Evolutionary conservation across 1,284 basidiomycete species (phyloP).

Genomic region (Earliella scabrosa): DNA sequence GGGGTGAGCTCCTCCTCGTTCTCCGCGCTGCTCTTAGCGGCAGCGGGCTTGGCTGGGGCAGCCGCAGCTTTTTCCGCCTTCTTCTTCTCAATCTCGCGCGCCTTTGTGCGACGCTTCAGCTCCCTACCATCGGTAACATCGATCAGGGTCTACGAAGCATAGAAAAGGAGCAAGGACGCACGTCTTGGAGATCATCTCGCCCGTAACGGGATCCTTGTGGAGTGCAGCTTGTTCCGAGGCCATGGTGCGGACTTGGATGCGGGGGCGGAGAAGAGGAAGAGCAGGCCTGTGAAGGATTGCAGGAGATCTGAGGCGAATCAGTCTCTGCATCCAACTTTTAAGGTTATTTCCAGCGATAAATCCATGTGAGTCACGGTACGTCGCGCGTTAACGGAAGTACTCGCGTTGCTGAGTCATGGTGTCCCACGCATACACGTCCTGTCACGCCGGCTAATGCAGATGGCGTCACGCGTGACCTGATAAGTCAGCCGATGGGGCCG

Average conservation of each 20-base stretch:
- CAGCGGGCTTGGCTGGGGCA: slow-evolving; percentile 40
- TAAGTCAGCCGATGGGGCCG: slow-evolving; percentile 3
- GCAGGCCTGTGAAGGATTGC: slow-evolving; percentile 16
- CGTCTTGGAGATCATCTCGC: slow-evolving; percentile 96
- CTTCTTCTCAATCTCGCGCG: slow-evolving; percentile 82
- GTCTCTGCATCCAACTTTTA: slow-evolving; percentile 36
- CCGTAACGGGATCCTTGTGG: slow-evolving; percentile 88
- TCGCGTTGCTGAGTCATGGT: slow-evolving; percentile 2
- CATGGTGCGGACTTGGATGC: slow-evolving; percentile 44
- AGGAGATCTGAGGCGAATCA: slow-evolving; percentile 32
- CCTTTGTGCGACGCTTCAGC: slow-evolving; percentile 89
- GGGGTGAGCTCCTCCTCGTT: slow-evolving; percentile 83
- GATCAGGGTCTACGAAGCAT: slow-evolving; percentile 25
- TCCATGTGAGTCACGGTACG: slow-evolving; percentile 21
- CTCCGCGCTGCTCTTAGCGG: slow-evolving; percentile 44
- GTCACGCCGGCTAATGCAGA: not conserved
- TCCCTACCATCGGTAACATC: slow-evolving; percentile 60
- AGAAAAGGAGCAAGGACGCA: slow-evolving; percentile 45
- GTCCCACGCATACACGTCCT: slow-evolving; percentile 14
- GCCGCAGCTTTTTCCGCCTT: slow-evolving; percentile 82
- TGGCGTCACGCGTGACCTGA: slow-evolving; percentile 10
- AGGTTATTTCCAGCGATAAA: slow-evolving; percentile 12
- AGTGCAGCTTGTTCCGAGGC: slow-evolving; percentile 55
- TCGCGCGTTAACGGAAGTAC: not conserved
- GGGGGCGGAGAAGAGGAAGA: slow-evolving; percentile 5